Evolutionary conservation across 1,284 basidiomycete genomes (phyloP).

Genomic region (Vanrija sp.): DNA sequence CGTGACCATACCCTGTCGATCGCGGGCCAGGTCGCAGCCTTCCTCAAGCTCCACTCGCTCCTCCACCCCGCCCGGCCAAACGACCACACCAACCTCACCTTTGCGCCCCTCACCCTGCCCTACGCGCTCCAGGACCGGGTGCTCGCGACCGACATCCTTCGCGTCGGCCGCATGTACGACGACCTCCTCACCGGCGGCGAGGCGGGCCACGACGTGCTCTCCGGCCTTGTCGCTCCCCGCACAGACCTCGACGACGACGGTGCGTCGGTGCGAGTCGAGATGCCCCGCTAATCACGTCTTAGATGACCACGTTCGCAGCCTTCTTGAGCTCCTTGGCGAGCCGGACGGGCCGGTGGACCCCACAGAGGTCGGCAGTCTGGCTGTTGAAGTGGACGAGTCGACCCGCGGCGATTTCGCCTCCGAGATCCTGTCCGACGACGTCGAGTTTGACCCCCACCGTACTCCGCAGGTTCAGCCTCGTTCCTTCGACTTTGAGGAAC

Average conservation of each 20-base stretch:
- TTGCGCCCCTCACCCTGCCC: slow-evolving; percentile 48
- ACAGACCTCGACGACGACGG: slow-evolving; percentile 35
- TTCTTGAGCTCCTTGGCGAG: slow-evolving; percentile 27
- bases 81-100: slow-evolving; percentile 41
- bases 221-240: slow-evolving; percentile 22
- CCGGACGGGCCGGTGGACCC: slow-evolving; percentile 6
- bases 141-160: slow-evolving; percentile 40
- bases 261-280: slow-evolving; percentile 15
- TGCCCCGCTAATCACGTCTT: neutral
- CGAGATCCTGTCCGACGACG: neutral
- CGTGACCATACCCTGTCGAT: slow-evolving; percentile 35
- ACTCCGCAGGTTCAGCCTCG: slow-evolving; percentile 3
- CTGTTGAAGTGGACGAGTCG: slow-evolving; percentile 4
- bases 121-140: slow-evolving; percentile 41
- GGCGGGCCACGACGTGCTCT: slow-evolving; percentile 21
- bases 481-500: slow-evolving; percentile 3
- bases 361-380: slow-evolving; percentile 1
- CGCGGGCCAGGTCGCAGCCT: slow-evolving; percentile 58
- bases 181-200: slow-evolving; percentile 34
- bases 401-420: slow-evolving; percentile 4
- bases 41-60: slow-evolving; percentile 63
- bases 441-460: slow-evolving; percentile 8
- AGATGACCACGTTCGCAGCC: slow-evolving; percentile 39
- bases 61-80: slow-evolving; percentile 49
- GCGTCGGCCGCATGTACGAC: slow-evolving; percentile 40